Evolutionary conservation across 2,329 filamentous ascomycete genomes (phyloP).

Genomic region (Chaetomium strumarium): DNA sequence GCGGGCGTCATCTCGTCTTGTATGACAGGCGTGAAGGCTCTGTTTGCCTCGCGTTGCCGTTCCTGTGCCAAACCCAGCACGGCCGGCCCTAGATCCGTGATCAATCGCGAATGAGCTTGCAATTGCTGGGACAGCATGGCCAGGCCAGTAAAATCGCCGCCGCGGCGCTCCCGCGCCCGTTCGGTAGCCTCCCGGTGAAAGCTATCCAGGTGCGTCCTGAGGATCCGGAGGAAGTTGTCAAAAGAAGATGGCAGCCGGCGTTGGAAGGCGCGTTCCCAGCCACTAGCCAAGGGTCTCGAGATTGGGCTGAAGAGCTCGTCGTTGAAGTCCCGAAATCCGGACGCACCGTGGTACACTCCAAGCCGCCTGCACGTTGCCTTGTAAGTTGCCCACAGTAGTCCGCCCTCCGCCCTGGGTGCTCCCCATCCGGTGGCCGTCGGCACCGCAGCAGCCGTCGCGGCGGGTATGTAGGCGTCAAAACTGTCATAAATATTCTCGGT

Average conservation of each 20-base stretch:
- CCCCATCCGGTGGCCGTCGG: conserved; percentile 24
- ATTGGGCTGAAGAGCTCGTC: conserved; percentile 26
- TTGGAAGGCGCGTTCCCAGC: conserved; percentile 28
- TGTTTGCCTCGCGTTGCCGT: conserved; percentile 24
- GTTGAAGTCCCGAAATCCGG: conserved; percentile 25
- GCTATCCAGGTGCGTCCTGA: conserved; percentile 4
- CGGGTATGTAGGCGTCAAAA: conserved; percentile 21
- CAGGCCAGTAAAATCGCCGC: conserved; percentile 12
- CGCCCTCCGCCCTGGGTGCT: conserved; percentile 14
- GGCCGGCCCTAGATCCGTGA: conserved; percentile 15
- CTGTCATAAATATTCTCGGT: conserved; percentile 22
- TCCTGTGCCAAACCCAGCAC: conserved; percentile 14
- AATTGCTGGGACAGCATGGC: conserved; percentile 25
- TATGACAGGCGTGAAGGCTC: conserved; percentile 23
- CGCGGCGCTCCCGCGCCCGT: conserved; percentile 11
- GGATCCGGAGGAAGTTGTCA: conserved; percentile 3
- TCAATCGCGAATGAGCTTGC: conserved; percentile 9
- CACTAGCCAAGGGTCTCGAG: conserved; percentile 15
- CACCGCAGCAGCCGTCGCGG: conserved; percentile 18
- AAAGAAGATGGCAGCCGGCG: conserved; percentile 18
- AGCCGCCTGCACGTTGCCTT: conserved; percentile 24
- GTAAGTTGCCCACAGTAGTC: conserved; percentile 26
- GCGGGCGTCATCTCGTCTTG: conserved; percentile 21
- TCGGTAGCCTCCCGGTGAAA: conserved; percentile 19
- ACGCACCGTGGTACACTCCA: conserved; percentile 19